phyloP scores from a whole-genome alignment of 2,329 filamentous ascomycete species.

The Fusarium longipes region DNA sequence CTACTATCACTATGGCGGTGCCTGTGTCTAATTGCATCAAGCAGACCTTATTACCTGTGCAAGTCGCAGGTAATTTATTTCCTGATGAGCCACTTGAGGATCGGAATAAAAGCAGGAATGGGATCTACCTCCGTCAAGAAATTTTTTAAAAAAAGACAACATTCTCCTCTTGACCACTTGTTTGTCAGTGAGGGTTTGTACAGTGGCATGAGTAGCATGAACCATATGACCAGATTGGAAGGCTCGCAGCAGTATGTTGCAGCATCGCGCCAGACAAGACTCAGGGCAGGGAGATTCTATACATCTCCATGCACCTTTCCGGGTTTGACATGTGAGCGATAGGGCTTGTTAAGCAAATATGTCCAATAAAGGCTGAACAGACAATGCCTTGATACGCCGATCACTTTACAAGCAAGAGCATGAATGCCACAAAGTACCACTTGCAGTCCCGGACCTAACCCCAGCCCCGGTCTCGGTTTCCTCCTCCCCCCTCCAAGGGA shows the following conservation, averaged over 20 bases:
- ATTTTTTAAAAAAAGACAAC: constrained; percentile 26
- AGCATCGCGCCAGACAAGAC: constrained; percentile 38
- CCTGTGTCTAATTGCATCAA: constrained; percentile 19
- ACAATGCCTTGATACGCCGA: constrained; percentile 40
- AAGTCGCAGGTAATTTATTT: constrained; percentile 23
- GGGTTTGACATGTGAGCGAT: constrained; percentile 47
- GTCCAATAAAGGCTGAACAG: constrained; percentile 39
- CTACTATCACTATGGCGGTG: constrained; percentile 35
- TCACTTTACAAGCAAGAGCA: constrained; percentile 40
- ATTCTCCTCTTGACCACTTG: constrained; percentile 5
- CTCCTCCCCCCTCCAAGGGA: constrained; percentile 28
- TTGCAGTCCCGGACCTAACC: constrained; percentile 33
- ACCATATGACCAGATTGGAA: constrained; percentile 31
- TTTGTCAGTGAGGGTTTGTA: neutral
- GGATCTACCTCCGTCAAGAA: constrained; percentile 24
- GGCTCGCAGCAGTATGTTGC: constrained; percentile 34
- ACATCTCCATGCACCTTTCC: constrained; percentile 37
- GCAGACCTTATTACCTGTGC: constrained; percentile 20
- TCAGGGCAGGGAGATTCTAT: constrained; percentile 31
- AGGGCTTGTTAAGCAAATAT: constrained; percentile 39
- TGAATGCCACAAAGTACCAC: constrained; percentile 37
- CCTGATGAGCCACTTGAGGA: constrained; percentile 23
- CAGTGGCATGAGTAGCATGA: constrained; percentile 15
- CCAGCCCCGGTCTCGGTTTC: constrained; percentile 31
- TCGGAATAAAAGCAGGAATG: constrained; percentile 24